Conservation (phyloP, 805 yeast genomes). For the Myxozyma nipponensis region DNA sequence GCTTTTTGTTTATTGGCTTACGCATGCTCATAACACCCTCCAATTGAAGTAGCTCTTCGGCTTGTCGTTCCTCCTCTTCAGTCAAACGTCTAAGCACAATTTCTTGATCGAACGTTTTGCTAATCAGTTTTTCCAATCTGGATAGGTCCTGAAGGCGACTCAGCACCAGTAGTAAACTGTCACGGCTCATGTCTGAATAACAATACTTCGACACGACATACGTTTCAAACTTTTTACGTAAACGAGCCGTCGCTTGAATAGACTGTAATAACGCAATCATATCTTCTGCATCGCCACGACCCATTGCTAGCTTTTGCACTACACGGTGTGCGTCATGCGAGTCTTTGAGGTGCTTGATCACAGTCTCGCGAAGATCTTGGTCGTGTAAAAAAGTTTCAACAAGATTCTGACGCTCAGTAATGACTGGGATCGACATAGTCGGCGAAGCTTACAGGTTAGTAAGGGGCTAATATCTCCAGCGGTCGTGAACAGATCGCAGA, state of each 20-base stretch:
- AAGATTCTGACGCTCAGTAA: conserved; percentile 52
- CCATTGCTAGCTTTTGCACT: conserved; percentile 39
- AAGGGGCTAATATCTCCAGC: background rate
- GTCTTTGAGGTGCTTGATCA: conserved; percentile 57
- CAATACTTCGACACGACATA: background rate
- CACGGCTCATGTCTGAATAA: background rate
- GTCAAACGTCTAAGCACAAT: conserved; percentile 15
- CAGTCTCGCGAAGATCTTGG: conserved; percentile 51
- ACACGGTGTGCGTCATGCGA: conserved; percentile 44
- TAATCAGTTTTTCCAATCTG: conserved; percentile 13
- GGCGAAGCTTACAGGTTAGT: conserved; percentile 56
- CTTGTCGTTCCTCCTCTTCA: conserved; percentile 14
- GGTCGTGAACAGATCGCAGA: background rate
- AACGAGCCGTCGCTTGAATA: conserved; percentile 31
- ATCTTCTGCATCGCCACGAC: conserved; percentile 45
- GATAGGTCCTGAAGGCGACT: conserved; percentile 9
- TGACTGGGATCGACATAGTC: conserved; percentile 53
- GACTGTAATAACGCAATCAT: conserved; percentile 45
- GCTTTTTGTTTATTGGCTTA: conserved; percentile 17
- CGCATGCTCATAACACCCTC: conserved; percentile 24
- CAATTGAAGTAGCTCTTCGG: conserved; percentile 10
- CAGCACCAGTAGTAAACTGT: conserved; percentile 1
- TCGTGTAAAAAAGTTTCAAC: conserved; percentile 45
- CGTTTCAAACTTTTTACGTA: conserved; percentile 8
- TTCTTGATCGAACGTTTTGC: conserved; percentile 22